Conservation (phyloP, 805 yeast species). For the Dipodascus albidus region DNA sequence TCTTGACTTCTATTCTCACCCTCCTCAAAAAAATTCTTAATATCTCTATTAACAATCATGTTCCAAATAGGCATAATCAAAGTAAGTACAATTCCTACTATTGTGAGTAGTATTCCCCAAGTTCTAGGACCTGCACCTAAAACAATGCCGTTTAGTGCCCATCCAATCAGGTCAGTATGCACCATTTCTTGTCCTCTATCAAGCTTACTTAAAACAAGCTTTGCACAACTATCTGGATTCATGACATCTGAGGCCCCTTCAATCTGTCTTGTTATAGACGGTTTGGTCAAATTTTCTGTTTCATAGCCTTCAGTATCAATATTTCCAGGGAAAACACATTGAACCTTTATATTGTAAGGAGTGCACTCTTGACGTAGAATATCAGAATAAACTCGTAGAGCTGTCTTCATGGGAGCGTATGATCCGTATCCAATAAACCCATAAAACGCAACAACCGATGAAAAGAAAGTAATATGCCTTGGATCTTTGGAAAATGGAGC, state of each 20-base stretch:
- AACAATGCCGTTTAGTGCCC: constrained; percentile 57
- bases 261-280: constrained; percentile 64
- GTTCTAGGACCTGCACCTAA: constrained; percentile 63
- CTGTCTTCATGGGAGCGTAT: constrained; percentile 84
- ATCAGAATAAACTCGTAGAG: constrained; percentile 64
- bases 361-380: constrained; percentile 71
- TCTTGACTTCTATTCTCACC: constrained; percentile 8
- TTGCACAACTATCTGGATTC: constrained; percentile 54
- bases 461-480: constrained; percentile 49
- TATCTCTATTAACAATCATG: constrained; percentile 39
- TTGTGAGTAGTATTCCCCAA: constrained; percentile 40
- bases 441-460: constrained; percentile 72
- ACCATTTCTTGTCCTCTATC: constrained; percentile 58
- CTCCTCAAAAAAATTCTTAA: constrained; percentile 36
- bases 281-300: constrained; percentile 76
- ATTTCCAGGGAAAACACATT: constrained; percentile 79
- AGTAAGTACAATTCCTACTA: constrained; percentile 37
- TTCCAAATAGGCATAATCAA: constrained; percentile 51
- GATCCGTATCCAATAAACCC: constrained; percentile 87
- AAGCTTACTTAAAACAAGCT: constrained; percentile 42
- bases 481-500: constrained; percentile 16
- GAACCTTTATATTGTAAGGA: constrained; percentile 56
- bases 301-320: constrained; percentile 79
- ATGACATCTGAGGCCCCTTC: constrained; percentile 80
- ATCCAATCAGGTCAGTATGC: constrained; percentile 76